phyloP scores from a whole-genome alignment of 2,329 filamentous ascomycete genomes.

The Teratosphaeria nubilosa region DNA sequence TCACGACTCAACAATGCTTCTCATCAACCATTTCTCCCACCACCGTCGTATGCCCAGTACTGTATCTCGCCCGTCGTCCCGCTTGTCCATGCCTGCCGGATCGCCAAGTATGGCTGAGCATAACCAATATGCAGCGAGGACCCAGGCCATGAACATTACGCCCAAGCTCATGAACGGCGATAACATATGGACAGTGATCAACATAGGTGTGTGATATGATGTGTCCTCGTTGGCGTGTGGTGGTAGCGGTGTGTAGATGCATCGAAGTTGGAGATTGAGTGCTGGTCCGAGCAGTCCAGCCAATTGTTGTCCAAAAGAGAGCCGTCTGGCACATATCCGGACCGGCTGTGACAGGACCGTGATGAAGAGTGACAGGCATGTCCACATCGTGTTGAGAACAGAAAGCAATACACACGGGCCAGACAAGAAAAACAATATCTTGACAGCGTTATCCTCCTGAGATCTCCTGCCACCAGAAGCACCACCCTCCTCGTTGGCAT shows the following conservation, averaged over 20 bases:
- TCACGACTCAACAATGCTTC: conserved; percentile 1
- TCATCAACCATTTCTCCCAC: conserved; percentile 49
- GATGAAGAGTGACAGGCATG: conserved; percentile 41
- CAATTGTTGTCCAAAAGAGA: conserved; percentile 40
- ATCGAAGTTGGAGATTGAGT: conserved; percentile 41
- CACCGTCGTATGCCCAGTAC: conserved; percentile 48
- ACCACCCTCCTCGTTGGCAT: conserved; percentile 22
- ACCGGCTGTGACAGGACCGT: conserved; percentile 44
- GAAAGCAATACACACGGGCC: conserved; percentile 46
- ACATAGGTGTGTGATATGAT: conserved; percentile 31
- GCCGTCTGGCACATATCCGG: conserved; percentile 42
- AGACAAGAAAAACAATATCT: conserved; percentile 43
- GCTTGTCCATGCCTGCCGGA: conserved; percentile 46
- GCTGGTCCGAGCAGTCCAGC: conserved; percentile 44
- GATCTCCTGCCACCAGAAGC: conserved; percentile 28
- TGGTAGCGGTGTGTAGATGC: conserved; percentile 34
- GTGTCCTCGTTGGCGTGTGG: conserved; percentile 25
- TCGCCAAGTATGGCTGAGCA: conserved; percentile 44
- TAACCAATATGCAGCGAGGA: conserved; percentile 52
- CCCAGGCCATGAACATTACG: conserved; percentile 48
- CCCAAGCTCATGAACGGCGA: conserved; percentile 48
- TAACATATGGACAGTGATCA: conserved; percentile 44
- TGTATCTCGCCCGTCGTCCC: conserved; percentile 51
- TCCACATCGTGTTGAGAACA: conserved; percentile 44
- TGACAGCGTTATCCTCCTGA: conserved; percentile 35